Base-by-base conservation (phyloP, 2,329 filamentous ascomycete genomes). In the Neofusicoccum umdonicola region DNA sequence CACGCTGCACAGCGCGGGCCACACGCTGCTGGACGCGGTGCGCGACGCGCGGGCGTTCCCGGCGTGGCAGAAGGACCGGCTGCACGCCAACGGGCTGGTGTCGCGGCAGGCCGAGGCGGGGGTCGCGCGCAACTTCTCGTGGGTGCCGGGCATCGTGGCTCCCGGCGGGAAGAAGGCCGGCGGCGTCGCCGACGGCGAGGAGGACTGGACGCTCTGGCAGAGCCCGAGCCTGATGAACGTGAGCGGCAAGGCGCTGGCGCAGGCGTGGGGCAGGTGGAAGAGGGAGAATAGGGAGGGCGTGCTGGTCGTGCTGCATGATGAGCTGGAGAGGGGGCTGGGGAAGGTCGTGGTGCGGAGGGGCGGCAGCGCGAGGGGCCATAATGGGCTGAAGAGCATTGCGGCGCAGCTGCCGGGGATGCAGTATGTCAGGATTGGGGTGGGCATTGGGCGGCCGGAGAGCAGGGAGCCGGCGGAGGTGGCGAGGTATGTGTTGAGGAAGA, bases 1-100 rank as follows among this genome's bases (percentile, higher is more conserved):
- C 68, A 96, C 91, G 19, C 87, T 94, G 7, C 95, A 98, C 79
- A 93, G 89, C 27, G 92, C 93, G 13, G 95, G 93, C 11, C 94
- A 98, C 80, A 85, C 88, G 64, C 85, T 92, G 51, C 85, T 97
- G 68, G 81, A 85, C 62, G 81, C 84, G 2, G 52, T 73, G 47
- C 62, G 63, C 67, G 48, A 65, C 39, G 65, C 80, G 70, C 68
- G 68, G 64, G 62, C 75, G 68, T 81, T 86, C 68, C 81, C 87
- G 0, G 64, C 42, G 50, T 64, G 51, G 39, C 50, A 51, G 50
- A 56, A 47, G 31, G 41, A 57, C 31, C 71, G 71, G 19, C 71
- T 71, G 0, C 68, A 76, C 22, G 71, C 69, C 4, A 61, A 58
- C 54, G 76, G 76, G 17, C 68, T 73, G 7, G 69, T 75, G 3